Evolutionary conservation across 768 basidiomycete species (phyloP).

Genomic region (Inosperma sp.): DNA sequence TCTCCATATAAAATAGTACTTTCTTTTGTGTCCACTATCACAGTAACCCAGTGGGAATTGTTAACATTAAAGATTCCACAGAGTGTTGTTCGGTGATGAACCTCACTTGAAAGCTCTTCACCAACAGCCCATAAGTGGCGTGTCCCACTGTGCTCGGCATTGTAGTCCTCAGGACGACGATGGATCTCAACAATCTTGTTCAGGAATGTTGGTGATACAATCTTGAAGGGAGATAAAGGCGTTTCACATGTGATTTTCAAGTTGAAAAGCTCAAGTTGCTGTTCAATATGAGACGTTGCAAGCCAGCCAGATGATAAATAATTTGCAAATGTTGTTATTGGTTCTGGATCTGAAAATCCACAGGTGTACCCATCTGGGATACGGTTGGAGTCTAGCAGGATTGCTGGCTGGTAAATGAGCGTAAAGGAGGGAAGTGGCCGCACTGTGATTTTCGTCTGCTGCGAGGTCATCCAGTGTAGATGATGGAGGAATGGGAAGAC

Average conservation of each 20-base stretch:
- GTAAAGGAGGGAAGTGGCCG: neutral
- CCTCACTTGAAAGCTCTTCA: neutral
- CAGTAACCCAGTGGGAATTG: neutral
- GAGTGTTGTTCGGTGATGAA: neutral
- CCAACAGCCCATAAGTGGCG: neutral
- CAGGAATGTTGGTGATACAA: neutral
- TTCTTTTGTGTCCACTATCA: neutral
- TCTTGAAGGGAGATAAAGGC: neutral
- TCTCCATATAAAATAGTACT: neutral
- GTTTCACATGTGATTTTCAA: neutral
- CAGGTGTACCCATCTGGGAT: neutral
- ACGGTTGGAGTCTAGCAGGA: neutral
- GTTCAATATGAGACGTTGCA: neutral
- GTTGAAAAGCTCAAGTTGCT: neutral
- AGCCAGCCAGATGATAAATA: neutral
- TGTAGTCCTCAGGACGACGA: neutral
- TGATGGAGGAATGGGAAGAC: neutral
- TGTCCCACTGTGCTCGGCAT: neutral
- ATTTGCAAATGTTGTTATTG: neutral
- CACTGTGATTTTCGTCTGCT: neutral
- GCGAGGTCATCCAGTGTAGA: neutral
- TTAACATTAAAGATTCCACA: neutral
- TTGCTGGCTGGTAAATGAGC: neutral
- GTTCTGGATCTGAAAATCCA: neutral
- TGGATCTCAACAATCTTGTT: neutral